Percentiles rank a stretch among this genome's conserved stretches.
These are phyloP conservation scores for Shiraia sp. DNA, from an alignment of 2,329 filamentous ascomycete species.

Conservation along the genomic window DNA sequence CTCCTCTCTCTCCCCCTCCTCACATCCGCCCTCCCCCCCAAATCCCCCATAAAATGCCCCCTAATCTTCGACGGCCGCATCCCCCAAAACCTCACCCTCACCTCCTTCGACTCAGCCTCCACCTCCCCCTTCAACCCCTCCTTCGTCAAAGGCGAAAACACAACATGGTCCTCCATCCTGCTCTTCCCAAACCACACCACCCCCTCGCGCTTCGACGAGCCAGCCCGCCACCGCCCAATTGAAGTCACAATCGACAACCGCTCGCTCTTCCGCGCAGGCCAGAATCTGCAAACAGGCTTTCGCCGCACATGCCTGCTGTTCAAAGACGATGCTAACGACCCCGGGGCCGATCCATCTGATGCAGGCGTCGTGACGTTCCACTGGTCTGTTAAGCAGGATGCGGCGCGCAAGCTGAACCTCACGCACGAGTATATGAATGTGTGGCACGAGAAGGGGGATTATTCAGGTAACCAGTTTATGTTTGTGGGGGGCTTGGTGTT, in stretches of 20 bases:
- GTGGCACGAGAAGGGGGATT: constrained; percentile 34
- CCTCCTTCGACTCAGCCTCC: constrained; percentile 20
- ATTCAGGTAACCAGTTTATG: constrained; percentile 28
- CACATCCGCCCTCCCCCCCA: not conserved
- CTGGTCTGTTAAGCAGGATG: constrained; percentile 29
- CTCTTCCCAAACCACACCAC: constrained; percentile 14
- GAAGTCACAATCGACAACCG: constrained; percentile 32
- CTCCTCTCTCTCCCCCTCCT: not conserved
- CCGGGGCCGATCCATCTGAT: constrained; percentile 23
- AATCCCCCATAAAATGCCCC: constrained; percentile 22
- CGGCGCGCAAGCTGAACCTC: constrained; percentile 19
- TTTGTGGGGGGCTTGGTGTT: constrained; percentile 27
- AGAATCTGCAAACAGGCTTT: constrained; percentile 25
- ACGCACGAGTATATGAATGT: constrained; percentile 38
- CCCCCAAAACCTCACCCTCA: constrained; percentile 18
- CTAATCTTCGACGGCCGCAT: constrained; percentile 37
- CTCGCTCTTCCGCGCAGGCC: constrained; percentile 22
- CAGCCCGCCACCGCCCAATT: constrained; percentile 12
- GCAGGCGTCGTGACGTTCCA: constrained; percentile 29
- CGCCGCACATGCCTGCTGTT: constrained; percentile 27
- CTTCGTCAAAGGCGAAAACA: constrained; percentile 33
- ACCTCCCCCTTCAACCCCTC: constrained; percentile 20
- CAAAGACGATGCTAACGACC: constrained; percentile 23
- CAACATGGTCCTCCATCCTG: constrained; percentile 28
- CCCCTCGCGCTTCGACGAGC: constrained; percentile 23